Evolutionary conservation across 768 basidiomycete species (phyloP).

Genomic region (Leccinum barrowsii): DNA sequence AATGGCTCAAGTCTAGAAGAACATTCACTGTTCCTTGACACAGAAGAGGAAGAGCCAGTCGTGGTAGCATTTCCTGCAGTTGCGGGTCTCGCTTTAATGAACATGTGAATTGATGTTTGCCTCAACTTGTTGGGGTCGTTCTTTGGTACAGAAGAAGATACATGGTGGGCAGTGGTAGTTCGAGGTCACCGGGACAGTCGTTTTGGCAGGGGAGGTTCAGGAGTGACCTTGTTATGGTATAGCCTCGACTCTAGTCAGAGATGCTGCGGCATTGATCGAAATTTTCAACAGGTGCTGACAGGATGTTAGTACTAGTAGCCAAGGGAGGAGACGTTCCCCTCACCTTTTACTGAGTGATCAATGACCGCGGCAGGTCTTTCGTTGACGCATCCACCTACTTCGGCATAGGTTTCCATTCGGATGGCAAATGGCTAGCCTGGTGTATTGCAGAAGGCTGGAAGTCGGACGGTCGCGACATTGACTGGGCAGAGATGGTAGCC

Average conservation of each 20-base stretch:
- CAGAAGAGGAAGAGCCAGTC: not conserved
- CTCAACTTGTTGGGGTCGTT: conserved; percentile 17
- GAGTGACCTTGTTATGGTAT: conserved; percentile 3
- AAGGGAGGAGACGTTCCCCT: not conserved
- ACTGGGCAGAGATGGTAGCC: no score
- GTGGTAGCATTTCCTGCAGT: not conserved
- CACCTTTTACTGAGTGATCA: conserved; percentile 1
- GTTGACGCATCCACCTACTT: no score
- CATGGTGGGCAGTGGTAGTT: not conserved
- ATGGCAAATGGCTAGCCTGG: no score
- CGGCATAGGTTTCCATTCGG: no score
- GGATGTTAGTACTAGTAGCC: conserved; percentile 5
- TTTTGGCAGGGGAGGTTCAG: conserved; percentile 10
- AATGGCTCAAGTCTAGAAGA: conserved; percentile 3
- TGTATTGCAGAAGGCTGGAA: no score
- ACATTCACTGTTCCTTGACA: conserved; percentile 7
- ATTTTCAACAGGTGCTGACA: not conserved
- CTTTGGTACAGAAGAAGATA: conserved; percentile 9
- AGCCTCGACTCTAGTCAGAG: not conserved
- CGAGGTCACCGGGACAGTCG: not conserved
- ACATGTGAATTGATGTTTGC: conserved; percentile 19
- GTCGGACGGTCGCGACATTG: no score
- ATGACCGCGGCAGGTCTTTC: not conserved
- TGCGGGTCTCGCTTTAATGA: conserved; percentile 17
- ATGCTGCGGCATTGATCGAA: not conserved